Conservation (phyloP, 139 green algal genomes). For the Chlamydomonas sp. region DNA sequence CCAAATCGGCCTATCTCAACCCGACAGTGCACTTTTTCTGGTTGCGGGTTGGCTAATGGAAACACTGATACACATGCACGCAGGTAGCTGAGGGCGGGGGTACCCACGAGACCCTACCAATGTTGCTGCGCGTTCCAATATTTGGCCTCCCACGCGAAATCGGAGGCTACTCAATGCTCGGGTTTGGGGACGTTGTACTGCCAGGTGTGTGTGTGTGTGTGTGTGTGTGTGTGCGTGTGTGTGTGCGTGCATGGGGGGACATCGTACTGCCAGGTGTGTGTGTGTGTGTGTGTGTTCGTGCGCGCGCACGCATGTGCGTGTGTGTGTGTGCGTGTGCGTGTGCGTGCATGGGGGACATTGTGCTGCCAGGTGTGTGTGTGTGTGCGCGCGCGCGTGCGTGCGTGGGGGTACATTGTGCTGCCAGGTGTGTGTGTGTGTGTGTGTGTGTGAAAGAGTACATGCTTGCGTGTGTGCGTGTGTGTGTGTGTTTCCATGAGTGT, state of each 20-base stretch:
- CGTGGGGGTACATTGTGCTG: too few relatives aligned
- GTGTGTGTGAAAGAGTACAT: too few relatives aligned
- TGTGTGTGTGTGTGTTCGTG: not conserved
- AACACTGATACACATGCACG: not conserved
- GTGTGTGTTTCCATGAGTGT: too few relatives aligned
- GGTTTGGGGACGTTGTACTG: constrained; percentile 40
- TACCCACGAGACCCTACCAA: constrained; percentile 55
- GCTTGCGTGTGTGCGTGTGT: too few relatives aligned
- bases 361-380: not conserved
- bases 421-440: too few relatives aligned
- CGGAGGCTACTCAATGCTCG: constrained; percentile 40
- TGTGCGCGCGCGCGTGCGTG: too few relatives aligned
- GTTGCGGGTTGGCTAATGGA: not conserved
- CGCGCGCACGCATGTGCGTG: too few relatives aligned
- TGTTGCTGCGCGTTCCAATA: constrained; percentile 75
- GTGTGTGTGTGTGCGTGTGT: too few relatives aligned
- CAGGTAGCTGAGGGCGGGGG: constrained; percentile 11
- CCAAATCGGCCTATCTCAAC: not conserved
- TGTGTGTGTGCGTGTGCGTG: too few relatives aligned
- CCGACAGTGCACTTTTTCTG: not conserved
- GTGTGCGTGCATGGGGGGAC: constrained; percentile 37
- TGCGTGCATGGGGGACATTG: constrained; percentile 21
- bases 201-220: constrained; percentile 9
- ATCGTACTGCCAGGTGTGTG: constrained; percentile 34
- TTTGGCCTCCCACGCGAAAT: constrained; percentile 18